Percentiles rank a stretch among this genome's conserved stretches.
Conservation (phyloP, 345 rosid genomes). For the Raphanus raphanistrum region DNA sequence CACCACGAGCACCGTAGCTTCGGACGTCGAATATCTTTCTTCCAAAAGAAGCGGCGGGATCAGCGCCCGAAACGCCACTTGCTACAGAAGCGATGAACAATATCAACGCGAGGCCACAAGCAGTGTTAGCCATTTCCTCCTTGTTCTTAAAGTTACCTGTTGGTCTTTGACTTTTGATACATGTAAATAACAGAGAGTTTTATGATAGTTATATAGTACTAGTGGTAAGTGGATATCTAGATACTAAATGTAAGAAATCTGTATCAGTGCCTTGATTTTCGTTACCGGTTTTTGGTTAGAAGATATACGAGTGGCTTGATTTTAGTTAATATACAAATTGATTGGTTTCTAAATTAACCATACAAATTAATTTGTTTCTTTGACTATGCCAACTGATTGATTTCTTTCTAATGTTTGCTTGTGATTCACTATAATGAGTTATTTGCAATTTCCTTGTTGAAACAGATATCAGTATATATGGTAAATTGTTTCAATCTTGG, state of each 20-base stretch:
- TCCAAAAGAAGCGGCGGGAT: background rate
- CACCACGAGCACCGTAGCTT: slow-evolving; percentile 39
- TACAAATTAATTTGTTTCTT: slow-evolving; percentile 1
- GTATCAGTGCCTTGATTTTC: slow-evolving; percentile 25
- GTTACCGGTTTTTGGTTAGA: background rate
- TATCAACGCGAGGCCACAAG: background rate
- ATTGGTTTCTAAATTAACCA: slow-evolving; percentile 7
- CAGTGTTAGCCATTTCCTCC: slow-evolving; percentile 13
- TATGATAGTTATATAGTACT: slow-evolving; percentile 1
- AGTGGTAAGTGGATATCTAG: slow-evolving; percentile 2
- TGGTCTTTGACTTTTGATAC: background rate
- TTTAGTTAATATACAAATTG: background rate
- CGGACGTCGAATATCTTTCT: slow-evolving; percentile 31
- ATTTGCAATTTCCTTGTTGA: background rate
- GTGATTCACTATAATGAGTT: background rate
- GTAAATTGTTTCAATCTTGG: slow-evolving; percentile 23
- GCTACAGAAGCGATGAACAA: slow-evolving; percentile 5
- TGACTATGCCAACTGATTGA: background rate
- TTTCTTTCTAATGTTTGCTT: background rate
- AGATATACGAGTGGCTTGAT: background rate
- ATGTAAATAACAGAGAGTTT: background rate
- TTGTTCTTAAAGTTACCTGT: background rate
- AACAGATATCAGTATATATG: slow-evolving; percentile 15
- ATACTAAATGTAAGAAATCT: background rate
- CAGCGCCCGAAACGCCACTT: slow-evolving; percentile 11